phyloP scores from a whole-genome alignment of 2,329 filamentous ascomycete genomes.

The Diaporthe sp. region DNA sequence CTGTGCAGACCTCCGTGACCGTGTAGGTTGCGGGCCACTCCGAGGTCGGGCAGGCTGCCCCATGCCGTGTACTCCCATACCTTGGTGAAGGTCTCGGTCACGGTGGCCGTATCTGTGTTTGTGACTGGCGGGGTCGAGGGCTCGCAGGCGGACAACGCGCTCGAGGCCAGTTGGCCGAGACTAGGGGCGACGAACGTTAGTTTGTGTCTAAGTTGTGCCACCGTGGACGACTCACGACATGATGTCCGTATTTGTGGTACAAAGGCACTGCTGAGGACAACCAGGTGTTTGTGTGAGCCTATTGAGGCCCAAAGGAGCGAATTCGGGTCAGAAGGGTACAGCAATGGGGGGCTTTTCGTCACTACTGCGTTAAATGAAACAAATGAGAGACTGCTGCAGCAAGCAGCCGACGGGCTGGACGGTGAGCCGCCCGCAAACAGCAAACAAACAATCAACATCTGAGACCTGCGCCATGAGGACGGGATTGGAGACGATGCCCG shows the following conservation, averaged over 20 bases:
- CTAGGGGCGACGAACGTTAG: not conserved
- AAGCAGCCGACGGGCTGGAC: not conserved
- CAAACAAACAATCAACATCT: not conserved
- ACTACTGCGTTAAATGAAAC: not conserved
- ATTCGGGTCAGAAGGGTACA: not conserved
- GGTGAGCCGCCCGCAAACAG: not conserved
- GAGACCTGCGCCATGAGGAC: conserved; percentile 15
- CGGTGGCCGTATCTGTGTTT: conserved; percentile 38
- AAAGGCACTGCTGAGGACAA: not conserved
- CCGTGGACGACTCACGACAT: conserved; percentile 16
- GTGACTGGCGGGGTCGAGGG: conserved; percentile 33
- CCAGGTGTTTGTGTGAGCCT: not conserved
- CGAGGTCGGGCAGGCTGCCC: conserved; percentile 51
- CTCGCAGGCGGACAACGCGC: conserved; percentile 40
- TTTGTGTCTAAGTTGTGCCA: not conserved
- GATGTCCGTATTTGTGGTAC: not conserved
- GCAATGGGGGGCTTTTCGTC: not conserved
- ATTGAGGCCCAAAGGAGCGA: not conserved
- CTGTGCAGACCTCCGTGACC: conserved; percentile 48
- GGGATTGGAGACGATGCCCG: not conserved
- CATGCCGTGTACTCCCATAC: conserved; percentile 49
- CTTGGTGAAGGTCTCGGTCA: conserved; percentile 47
- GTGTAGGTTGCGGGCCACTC: conserved; percentile 54
- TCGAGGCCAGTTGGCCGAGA: conserved; percentile 12
- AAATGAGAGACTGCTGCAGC: not conserved